Evolutionary conservation across 768 basidiomycete genomes (phyloP).

Genomic region (Phaffia tasmanica): DNA sequence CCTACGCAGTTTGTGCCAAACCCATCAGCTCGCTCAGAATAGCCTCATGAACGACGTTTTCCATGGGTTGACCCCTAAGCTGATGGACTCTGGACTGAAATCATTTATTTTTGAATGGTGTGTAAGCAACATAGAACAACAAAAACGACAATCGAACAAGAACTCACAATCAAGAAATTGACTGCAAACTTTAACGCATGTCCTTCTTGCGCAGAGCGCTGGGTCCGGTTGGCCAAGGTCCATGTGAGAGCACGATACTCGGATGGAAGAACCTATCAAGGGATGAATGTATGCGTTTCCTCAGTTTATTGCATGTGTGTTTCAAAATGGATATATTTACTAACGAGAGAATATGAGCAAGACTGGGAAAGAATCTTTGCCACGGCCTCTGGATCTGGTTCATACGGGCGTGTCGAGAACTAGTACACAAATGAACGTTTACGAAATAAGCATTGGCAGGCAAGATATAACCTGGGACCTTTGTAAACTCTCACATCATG

Average conservation of each 20-base stretch:
- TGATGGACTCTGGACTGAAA: constrained; percentile 22
- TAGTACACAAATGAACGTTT: neutral
- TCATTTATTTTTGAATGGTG: neutral
- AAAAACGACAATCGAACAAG: neutral
- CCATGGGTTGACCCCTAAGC: constrained; percentile 22
- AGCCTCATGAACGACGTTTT: constrained; percentile 22
- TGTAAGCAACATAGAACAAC: neutral
- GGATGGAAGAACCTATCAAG: constrained; percentile 9
- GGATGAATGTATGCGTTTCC: neutral
- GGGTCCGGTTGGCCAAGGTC: constrained; percentile 24
- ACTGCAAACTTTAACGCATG: constrained; percentile 25
- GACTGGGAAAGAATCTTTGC: constrained; percentile 21
- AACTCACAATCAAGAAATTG: constrained; percentile 26
- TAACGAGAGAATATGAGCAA: constrained; percentile 25
- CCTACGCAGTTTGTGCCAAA: constrained; percentile 24
- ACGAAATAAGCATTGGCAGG: neutral
- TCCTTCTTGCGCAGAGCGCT: constrained; percentile 24
- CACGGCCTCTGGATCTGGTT: constrained; percentile 18
- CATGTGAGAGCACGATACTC: constrained; percentile 24
- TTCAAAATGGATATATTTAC: neutral
- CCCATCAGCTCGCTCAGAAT: constrained; percentile 21
- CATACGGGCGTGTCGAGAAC: neutral
- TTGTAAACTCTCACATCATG: constrained; percentile 1
- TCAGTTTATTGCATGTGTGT: neutral
- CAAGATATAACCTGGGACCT: too few species aligned